Conservation (phyloP, 805 yeast species). For the Peterozyma toletana region DNA sequence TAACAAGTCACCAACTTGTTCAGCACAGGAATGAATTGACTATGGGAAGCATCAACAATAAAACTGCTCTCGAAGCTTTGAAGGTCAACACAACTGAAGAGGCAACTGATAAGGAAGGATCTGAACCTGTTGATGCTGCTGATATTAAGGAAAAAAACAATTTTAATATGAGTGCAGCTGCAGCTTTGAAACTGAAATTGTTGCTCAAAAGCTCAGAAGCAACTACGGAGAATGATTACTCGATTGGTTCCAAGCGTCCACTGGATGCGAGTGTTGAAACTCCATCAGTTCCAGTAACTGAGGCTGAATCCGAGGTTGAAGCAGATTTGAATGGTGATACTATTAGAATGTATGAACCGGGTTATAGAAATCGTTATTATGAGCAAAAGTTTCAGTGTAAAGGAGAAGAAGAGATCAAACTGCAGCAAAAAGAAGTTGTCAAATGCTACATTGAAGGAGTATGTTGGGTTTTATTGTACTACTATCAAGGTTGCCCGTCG, state of each 20-base stretch:
- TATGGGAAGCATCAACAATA: conserved; percentile 65
- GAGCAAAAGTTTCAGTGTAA: conserved; percentile 58
- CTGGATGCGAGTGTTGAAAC: conserved; percentile 14
- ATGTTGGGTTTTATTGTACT: conserved; percentile 91
- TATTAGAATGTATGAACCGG: conserved; percentile 78
- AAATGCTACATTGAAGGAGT: conserved; percentile 84
- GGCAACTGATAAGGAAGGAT: conserved; percentile 9
- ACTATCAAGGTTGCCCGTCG: conserved; percentile 96
- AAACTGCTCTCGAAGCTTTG: conserved; percentile 59
- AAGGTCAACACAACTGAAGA: conserved; percentile 26
- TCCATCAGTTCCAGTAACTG: conserved; percentile 7
- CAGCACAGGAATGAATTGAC: conserved; percentile 54
- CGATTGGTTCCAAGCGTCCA: conserved; percentile 12
- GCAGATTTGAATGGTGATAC: conserved; percentile 33
- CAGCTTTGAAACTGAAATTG: conserved; percentile 29
- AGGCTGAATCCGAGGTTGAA: conserved; percentile 22
- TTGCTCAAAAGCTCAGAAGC: conserved; percentile 14
- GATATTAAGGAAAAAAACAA: conserved; percentile 23
- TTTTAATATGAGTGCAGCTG: conserved; percentile 38
- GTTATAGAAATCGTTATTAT: conserved; percentile 80
- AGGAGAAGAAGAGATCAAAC: conserved; percentile 45
- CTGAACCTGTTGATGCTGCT: conserved; percentile 9
- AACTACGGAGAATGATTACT: conserved; percentile 17
- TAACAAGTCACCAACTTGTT: conserved; percentile 67
- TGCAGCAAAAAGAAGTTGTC: conserved; percentile 53